Evolutionary conservation across 495 filamentous ascomycete species (phyloP).

Genomic region (Paragyromitra xinjiangensis): DNA sequence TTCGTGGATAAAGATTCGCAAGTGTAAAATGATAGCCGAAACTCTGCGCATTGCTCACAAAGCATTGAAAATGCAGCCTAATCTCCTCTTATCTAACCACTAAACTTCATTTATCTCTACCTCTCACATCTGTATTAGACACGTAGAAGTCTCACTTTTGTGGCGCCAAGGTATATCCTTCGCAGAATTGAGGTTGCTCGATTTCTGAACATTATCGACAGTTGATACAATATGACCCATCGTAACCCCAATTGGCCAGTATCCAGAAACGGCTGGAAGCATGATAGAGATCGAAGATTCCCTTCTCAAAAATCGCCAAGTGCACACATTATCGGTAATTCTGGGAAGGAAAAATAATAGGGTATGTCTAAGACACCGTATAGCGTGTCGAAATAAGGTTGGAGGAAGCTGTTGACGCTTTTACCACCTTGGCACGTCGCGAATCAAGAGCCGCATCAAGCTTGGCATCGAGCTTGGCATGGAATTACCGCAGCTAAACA

Average conservation of each 20-base stretch:
- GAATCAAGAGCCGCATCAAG: background rate
- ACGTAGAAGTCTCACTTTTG: too few species aligned
- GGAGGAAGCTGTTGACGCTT: background rate
- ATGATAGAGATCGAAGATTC: background rate
- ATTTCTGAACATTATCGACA: background rate
- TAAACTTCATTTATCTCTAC: background rate
- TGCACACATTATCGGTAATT: background rate
- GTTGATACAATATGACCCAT: background rate
- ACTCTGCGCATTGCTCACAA: background rate
- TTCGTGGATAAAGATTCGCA: too few species aligned
- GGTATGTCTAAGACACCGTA: background rate
- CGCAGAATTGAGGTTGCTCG: background rate
- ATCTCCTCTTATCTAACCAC: background rate
- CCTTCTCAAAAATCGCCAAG: background rate
- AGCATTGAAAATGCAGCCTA: background rate
- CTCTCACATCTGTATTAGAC: background rate
- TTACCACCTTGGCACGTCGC: background rate
- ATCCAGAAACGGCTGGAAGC: background rate
- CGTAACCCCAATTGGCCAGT: background rate
- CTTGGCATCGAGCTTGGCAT: background rate
- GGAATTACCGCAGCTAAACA: background rate
- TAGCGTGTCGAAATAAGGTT: background rate
- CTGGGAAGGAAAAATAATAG: too few species aligned
- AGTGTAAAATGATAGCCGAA: background rate
- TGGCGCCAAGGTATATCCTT: background rate